phyloP scores from a whole-genome alignment of 768 basidiomycete species.

The Trametes cinnabarina region DNA sequence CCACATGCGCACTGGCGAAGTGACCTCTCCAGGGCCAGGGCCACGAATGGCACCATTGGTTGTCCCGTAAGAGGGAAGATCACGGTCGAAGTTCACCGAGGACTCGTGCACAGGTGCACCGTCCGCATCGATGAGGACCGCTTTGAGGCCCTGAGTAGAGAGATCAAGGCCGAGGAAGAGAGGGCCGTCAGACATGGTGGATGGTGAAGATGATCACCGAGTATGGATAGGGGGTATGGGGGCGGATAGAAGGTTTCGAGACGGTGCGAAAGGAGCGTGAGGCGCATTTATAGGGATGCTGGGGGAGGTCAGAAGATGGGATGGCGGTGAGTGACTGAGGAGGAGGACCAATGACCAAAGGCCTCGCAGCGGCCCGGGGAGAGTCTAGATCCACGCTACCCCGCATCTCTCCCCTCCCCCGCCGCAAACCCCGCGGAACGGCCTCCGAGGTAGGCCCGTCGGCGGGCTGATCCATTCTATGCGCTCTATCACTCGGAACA shows the following conservation, averaged over 20 bases:
- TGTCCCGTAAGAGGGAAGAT: constrained; percentile 68
- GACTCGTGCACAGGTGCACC: constrained; percentile 62
- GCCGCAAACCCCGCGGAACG: constrained; percentile 15
- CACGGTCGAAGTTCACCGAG: constrained; percentile 76
- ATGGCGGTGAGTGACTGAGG: background rate
- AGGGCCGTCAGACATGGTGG: constrained; percentile 24
- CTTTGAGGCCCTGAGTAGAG: constrained; percentile 84
- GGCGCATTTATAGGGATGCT: constrained; percentile 3
- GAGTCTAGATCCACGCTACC: constrained; percentile 2
- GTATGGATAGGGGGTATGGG: background rate
- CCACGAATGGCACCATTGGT: constrained; percentile 64
- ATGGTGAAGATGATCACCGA: background rate
- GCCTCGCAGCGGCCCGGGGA: constrained; percentile 1
- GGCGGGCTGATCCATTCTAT: background rate
- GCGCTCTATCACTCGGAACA: background rate
- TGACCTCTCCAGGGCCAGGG: constrained; percentile 68
- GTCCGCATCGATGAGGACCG: constrained; percentile 60
- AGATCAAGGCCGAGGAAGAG: constrained; percentile 82
- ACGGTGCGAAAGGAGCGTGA: background rate
- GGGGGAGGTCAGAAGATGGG: background rate
- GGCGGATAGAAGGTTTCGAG: background rate
- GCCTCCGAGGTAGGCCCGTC: constrained; percentile 1
- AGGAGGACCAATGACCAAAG: constrained; percentile 8
- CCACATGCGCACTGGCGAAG: constrained; percentile 81
- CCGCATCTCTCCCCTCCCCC: constrained; percentile 1